Conservation (phyloP, 139 green algal genomes). For the Chlorella sorokiniana region DNA sequence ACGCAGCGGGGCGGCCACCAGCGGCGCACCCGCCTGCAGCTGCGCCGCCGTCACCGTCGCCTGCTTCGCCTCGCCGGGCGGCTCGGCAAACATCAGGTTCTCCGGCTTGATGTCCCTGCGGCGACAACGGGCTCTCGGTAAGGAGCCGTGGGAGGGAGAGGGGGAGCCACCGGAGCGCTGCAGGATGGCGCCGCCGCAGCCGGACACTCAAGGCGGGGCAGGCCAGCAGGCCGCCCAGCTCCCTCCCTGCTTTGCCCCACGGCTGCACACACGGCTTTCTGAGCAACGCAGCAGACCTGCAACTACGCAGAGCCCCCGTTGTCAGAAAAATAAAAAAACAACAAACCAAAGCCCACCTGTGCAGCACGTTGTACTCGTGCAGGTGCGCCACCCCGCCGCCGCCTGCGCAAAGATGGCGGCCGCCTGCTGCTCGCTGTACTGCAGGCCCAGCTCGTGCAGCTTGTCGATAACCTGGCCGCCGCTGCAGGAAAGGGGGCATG, state of each 20-base stretch:
- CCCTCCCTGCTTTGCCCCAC: too few species aligned
- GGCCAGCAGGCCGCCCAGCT: too few species aligned
- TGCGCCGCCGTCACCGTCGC: slow-evolving; percentile 21
- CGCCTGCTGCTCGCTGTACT: slow-evolving; percentile 58
- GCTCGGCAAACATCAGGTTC: slow-evolving; percentile 57
- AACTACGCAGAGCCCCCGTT: too few species aligned
- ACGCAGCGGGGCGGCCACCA: background rate
- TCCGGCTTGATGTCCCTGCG: slow-evolving; percentile 64
- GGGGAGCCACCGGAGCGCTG: too few species aligned
- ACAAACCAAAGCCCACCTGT: slow-evolving; percentile 12
- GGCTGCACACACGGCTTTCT: too few species aligned
- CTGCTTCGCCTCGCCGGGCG: background rate
- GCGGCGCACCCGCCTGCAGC: background rate
- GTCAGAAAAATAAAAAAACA: too few species aligned
- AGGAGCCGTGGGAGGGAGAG: background rate
- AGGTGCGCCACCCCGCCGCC: slow-evolving; percentile 43
- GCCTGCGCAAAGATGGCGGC: slow-evolving; percentile 52
- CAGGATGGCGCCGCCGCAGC: too few species aligned
- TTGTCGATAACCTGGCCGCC: slow-evolving; percentile 53
- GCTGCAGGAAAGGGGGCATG: background rate
- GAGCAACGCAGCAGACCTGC: too few species aligned
- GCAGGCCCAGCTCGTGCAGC: slow-evolving; percentile 46
- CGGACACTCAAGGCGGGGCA: too few species aligned
- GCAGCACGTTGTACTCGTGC: slow-evolving; percentile 51
- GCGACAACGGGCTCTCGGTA: background rate